These are phyloP conservation scores for Phycomyces nitens DNA, from an alignment of 192 early-diverging fungal species.

Conservation along the genomic window DNA sequence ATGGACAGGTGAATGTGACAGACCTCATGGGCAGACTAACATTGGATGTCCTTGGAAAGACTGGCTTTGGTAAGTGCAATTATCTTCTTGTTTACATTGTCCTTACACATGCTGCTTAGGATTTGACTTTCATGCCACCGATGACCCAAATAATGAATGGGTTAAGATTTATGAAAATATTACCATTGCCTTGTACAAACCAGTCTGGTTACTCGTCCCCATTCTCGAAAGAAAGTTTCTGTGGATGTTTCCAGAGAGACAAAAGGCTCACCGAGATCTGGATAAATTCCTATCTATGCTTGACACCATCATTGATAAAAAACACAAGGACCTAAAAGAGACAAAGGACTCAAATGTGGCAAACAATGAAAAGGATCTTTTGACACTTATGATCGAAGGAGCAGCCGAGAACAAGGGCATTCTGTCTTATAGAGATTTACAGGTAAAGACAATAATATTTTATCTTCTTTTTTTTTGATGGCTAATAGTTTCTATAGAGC, in stretches of 20 bases:
- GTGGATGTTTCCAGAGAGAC: conserved; percentile 16
- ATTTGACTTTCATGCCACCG: neutral
- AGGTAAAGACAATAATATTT: conserved; percentile 13
- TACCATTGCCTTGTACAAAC: neutral
- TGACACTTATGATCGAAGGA: conserved; percentile 56
- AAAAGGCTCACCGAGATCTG: neutral
- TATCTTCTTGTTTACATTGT: neutral
- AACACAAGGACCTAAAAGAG: neutral
- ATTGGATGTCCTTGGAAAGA: conserved; percentile 28
- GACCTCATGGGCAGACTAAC: conserved; percentile 17
- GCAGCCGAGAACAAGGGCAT: conserved; percentile 39
- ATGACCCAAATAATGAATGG: too few relatives aligned
- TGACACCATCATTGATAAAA: conserved; percentile 23
- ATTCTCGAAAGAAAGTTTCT: conserved; percentile 7
- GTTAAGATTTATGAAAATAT: too few relatives aligned
- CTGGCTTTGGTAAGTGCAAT: conserved; percentile 21
- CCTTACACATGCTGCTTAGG: too few relatives aligned
- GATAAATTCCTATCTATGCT: conserved; percentile 17
- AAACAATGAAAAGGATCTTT: conserved; percentile 39
- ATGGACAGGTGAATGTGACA: neutral
- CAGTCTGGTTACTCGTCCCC: conserved; percentile 12
- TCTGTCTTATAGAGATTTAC: conserved; percentile 26
- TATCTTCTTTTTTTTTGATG: neutral
- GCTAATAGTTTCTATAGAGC: neutral
- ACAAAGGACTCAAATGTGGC: neutral